Evolutionary conservation across 1,284 basidiomycete species (phyloP), one percentile per base, ranked within the genome.

Genomic region (Leccinum pallidistipes): DNA sequence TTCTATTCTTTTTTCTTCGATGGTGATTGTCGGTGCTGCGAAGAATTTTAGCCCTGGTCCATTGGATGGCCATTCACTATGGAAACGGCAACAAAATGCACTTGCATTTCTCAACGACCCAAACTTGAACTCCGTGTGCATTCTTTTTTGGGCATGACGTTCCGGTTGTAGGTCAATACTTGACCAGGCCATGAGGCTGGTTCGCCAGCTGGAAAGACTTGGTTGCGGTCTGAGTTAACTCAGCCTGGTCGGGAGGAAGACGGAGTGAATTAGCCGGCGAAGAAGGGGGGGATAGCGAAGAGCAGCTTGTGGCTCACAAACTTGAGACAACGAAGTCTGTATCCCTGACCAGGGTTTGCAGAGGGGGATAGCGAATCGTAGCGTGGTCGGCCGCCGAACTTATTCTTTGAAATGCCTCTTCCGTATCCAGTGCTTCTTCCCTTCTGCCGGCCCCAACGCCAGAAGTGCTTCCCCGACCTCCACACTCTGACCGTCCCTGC

Each of bases 341-440:
- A 66, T 16, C 50, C 62, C 58, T 60, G 68, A 16, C 54, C 49
- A 2, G 27, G 24, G 3, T 29, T 65, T 10, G 54, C 1, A 45
- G 31, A 38, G 2, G 60, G 21, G 3, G 64, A 57, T 21, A 59
- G 55, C 12, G 68, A 64, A 32, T 32, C 32, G 32, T 9, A 70
- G 70, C 0, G 69, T 69, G 4, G 63, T 68, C 12, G 68, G 58
- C 5, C 64, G 62, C 0, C 63, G 65, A 36, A 70, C 68, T 16
- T 67, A 56, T 59, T 76, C 74, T 24, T 24, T 24, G 24, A 8
- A 71, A 55, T 11, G 18, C 65, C 5, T 71, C 73, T 40, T 74
- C 73, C 2, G 60, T 61, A 16, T 74, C 74, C 34, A 73, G 62
- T 29, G 56, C 53, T 11, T 68, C 72, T 16, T 64, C 11, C 57